A percentile compares a stretch with the other conserved stretches of the same genome.
Evolutionary conservation across 2,329 filamentous ascomycete genomes (phyloP).

Genomic region (Arachnomyces sp.): DNA sequence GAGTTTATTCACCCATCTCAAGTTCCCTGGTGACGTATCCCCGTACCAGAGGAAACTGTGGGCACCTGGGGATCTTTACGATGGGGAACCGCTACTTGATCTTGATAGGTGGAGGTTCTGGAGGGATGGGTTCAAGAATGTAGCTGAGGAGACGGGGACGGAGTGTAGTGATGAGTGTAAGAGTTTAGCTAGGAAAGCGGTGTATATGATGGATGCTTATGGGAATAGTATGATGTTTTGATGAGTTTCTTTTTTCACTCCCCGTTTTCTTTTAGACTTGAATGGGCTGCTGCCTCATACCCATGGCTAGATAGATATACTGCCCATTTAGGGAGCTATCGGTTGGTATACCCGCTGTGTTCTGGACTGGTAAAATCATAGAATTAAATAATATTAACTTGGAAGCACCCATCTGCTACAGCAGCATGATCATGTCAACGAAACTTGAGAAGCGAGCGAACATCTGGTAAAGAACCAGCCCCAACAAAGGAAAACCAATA

Average conservation of each 20-base stretch:
- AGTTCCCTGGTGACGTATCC: background rate
- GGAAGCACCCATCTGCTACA: background rate
- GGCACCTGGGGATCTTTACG: background rate
- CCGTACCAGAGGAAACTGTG: background rate
- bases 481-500: too few relatives aligned
- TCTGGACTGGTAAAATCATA: too few relatives aligned
- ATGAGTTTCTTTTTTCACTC: background rate
- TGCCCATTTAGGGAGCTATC: too few relatives aligned
- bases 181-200: background rate
- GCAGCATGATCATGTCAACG: too few relatives aligned
- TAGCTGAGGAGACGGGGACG: background rate
- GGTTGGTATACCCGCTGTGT: too few relatives aligned
- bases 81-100: background rate
- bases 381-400: too few relatives aligned
- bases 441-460: too few relatives aligned
- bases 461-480: too few relatives aligned
- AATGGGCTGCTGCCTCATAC: too few relatives aligned
- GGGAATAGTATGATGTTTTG: slow-evolving; percentile 1
- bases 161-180: slow-evolving; percentile 4
- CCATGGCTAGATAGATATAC: too few relatives aligned
- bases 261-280: too few relatives aligned
- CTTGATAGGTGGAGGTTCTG: slow-evolving; percentile 2
- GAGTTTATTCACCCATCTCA: background rate
- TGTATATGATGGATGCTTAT: slow-evolving; percentile 1
- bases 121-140: background rate